Conservation (phyloP, 140 eudicot genomes). For the Ambrosia hybrid region DNA sequence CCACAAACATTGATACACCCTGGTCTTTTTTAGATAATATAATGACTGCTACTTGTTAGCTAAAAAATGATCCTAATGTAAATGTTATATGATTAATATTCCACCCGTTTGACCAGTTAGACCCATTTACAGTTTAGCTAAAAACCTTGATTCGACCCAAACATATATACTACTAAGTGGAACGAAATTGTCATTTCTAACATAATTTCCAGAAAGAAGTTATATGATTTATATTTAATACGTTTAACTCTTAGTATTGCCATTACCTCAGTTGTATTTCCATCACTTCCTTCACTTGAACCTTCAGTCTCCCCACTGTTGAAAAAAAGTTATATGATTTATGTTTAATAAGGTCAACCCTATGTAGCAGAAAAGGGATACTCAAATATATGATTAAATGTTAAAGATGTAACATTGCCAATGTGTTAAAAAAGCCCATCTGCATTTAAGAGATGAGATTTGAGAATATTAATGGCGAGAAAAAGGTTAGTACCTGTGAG, state of each 20-base stretch:
- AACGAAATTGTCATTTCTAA: neutral
- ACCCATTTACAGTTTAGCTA: neutral
- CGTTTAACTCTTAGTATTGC: neutral
- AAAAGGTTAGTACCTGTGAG: constrained; percentile 61
- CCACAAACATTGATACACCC: too few species aligned
- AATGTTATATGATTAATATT: neutral
- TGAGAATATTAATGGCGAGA: neutral
- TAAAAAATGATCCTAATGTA: neutral
- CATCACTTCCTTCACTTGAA: constrained; percentile 90
- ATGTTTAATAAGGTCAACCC: neutral
- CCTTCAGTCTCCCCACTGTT: constrained; percentile 85
- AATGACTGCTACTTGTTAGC: neutral
- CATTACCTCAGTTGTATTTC: constrained; percentile 60
- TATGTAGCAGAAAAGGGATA: neutral
- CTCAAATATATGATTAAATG: neutral
- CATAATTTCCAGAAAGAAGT: constrained; percentile 4
- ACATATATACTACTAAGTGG: neutral
- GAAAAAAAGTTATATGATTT: constrained; percentile 2
- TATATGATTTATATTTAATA: constrained; percentile 1
- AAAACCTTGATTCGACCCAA: neutral
- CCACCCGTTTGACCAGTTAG: too few species aligned
- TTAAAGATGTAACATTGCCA: neutral
- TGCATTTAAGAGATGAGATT: neutral
- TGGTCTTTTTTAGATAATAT: too few species aligned
- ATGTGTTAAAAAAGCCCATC: neutral